phyloP scores from a whole-genome alignment of 495 filamentous ascomycete species.

The Aspergillus affinis region DNA sequence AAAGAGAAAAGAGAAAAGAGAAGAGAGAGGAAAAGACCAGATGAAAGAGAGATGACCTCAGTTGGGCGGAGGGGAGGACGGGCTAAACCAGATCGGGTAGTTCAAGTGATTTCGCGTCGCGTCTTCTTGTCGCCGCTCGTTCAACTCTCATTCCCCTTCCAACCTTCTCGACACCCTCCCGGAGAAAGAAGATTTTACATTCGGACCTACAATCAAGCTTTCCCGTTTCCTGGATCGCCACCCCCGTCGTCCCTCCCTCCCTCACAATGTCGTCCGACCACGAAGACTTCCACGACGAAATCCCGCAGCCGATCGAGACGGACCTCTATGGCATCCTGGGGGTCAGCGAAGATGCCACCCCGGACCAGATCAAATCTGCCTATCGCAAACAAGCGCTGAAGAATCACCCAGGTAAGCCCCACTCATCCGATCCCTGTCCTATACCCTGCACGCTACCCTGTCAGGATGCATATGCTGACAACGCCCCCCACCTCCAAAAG shows the following conservation, averaged over 20 bases:
- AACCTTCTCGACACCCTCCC: neutral
- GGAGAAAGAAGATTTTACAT: too few relatives aligned
- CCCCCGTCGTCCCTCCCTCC: neutral
- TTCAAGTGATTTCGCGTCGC: slow-evolving; percentile 9
- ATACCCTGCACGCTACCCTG: too few relatives aligned
- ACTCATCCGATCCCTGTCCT: neutral
- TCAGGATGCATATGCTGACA: slow-evolving; percentile 5
- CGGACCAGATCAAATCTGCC: slow-evolving; percentile 87
- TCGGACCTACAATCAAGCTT: neutral
- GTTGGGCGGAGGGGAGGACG: neutral
- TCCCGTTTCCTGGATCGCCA: neutral
- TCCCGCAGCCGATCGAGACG: slow-evolving; percentile 53
- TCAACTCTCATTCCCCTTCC: neutral
- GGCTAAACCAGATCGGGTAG: slow-evolving; percentile 4
- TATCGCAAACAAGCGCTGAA: slow-evolving; percentile 87
- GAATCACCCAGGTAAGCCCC: slow-evolving; percentile 79
- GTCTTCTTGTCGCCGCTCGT: slow-evolving; percentile 1
- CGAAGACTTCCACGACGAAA: slow-evolving; percentile 21
- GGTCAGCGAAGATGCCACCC: slow-evolving; percentile 64
- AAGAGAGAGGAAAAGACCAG: neutral
- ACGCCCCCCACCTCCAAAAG: slow-evolving; percentile 34
- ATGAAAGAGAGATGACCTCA: slow-evolving; percentile 1
- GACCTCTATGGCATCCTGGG: slow-evolving; percentile 90
- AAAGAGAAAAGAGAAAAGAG: slow-evolving; percentile 5
- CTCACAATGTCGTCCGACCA: slow-evolving; percentile 13